A percentile compares a stretch with the other conserved stretches of the same genome.
Conservation (phyloP, 305 asterid genomes). For the Fraxinus ornus region DNA sequence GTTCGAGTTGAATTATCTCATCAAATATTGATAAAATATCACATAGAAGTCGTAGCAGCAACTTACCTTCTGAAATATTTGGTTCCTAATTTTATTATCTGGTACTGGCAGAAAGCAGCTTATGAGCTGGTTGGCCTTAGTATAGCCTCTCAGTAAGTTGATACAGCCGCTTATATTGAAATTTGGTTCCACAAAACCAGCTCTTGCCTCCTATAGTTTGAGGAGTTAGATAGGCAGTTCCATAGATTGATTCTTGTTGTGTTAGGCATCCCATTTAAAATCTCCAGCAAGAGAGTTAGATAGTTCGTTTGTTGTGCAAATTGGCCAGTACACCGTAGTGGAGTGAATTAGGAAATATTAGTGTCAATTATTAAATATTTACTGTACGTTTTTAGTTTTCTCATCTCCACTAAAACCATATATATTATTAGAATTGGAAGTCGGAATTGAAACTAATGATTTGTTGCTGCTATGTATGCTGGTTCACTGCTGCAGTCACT, state of each 20-base stretch:
- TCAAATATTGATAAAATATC: background rate
- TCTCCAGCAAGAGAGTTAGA: background rate
- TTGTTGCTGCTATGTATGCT: slow-evolving; percentile 22
- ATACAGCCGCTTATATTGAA: slow-evolving; percentile 45
- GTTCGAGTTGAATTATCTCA: background rate
- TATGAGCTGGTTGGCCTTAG: slow-evolving; percentile 53
- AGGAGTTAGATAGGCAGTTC: background rate
- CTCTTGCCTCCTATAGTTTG: slow-evolving; percentile 41
- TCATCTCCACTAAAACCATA: background rate
- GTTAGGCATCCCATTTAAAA: background rate
- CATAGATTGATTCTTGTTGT: background rate
- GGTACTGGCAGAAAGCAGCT: background rate
- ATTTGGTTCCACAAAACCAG: slow-evolving; percentile 42
- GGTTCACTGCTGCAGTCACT: slow-evolving; percentile 21
- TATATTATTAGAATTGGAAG: background rate
- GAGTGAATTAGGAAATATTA: background rate
- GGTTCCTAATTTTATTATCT: background rate
- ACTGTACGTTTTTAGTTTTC: background rate
- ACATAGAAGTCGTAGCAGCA: background rate
- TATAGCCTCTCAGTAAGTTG: slow-evolving; percentile 45
- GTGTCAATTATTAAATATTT: background rate
- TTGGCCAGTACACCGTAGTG: background rate
- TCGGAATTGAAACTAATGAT: slow-evolving; percentile 14
- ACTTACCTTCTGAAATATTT: background rate
- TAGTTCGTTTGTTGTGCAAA: background rate